Evolutionary conservation across 2,329 filamentous ascomycete genomes (phyloP).

Genomic region (Sclerotinia nivalis): DNA sequence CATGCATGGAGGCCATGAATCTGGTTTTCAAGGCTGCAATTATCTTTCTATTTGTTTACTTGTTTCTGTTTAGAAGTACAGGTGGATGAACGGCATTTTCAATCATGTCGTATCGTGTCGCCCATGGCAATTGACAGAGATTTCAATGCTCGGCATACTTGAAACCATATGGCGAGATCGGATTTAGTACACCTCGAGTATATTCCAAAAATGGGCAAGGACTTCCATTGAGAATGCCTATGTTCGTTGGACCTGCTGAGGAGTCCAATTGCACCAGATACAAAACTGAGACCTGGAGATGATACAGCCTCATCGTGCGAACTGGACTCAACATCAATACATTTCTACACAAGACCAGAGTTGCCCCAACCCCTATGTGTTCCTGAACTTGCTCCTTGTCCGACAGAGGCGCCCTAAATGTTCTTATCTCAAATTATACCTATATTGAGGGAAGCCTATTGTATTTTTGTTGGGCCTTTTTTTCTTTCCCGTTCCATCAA

Average conservation of each 20-base stretch:
- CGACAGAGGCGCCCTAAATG: not conserved
- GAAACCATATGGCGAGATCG: not conserved
- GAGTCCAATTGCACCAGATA: not conserved
- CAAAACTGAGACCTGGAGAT: not conserved
- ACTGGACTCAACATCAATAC: not conserved
- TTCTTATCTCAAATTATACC: not conserved
- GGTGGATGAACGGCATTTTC: not conserved
- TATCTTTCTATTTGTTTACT: not conserved
- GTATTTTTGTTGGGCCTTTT: not conserved
- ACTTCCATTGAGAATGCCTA: not conserved
- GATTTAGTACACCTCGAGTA: not conserved
- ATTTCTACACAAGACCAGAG: not conserved
- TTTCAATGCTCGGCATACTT: not conserved
- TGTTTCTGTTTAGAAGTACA: not conserved
- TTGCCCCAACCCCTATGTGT: not conserved
- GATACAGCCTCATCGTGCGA: not conserved
- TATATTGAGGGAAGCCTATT: not conserved
- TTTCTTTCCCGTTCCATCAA: not conserved
- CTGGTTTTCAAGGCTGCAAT: slow-evolving; percentile 21
- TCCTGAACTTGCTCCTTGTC: not conserved
- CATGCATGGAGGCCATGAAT: slow-evolving; percentile 16
- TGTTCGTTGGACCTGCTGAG: not conserved
- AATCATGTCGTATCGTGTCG: not conserved
- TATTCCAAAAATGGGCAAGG: not conserved
- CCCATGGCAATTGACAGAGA: not conserved